Base-by-base conservation (phyloP, 805 yeast species). In the Naumovozyma baii region DNA sequence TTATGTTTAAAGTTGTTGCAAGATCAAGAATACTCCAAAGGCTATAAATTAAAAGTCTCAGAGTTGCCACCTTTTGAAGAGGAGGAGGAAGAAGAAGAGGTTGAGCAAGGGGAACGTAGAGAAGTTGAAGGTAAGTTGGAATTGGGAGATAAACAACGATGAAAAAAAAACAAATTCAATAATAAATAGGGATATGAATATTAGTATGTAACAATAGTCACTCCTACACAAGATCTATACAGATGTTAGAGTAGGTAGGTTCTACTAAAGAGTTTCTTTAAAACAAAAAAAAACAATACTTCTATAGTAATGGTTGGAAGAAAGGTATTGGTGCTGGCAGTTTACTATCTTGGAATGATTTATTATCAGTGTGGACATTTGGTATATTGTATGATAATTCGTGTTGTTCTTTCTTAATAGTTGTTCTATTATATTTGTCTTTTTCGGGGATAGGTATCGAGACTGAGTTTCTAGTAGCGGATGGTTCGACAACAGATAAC, bases 21-120 rank as follows among this genome's bases (percentile, higher is more conserved):
- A 34, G 55, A 47, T 36, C 56, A 56, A 37, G 62, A 59, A 37
- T 59, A 53, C 39, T 48, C 57, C n/a, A 17, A 51, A 38, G 59
- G 59, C 18, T 56, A 57, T 42, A 44, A 40, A 28, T 38, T 59
- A 22, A 40, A 49, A 16, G 51, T 55, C n/a, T 38, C 14, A 16
- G 54, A 45, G 29, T 41, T 57, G 17, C 49, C 57, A n/a, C 55
- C 59, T 5, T 48, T 39, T 34, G 51, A 50, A 20, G 47, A 43
- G n/a, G 48, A 42, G 17, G 31, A 29, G 13, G 31, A 29, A 5
- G 13, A 13, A 9, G 31, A 14, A n/a, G 18, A 28, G 26, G 31
- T 32, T 17, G 20, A 12, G n/a, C n/a, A 34, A 13, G 31, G 9
- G 5, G 31, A 18, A 7, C 16, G 30, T 13, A 17, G 19, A 18